Conservation (phyloP, 352 stramenopile genomes). For the Globisporangium irregulare region DNA sequence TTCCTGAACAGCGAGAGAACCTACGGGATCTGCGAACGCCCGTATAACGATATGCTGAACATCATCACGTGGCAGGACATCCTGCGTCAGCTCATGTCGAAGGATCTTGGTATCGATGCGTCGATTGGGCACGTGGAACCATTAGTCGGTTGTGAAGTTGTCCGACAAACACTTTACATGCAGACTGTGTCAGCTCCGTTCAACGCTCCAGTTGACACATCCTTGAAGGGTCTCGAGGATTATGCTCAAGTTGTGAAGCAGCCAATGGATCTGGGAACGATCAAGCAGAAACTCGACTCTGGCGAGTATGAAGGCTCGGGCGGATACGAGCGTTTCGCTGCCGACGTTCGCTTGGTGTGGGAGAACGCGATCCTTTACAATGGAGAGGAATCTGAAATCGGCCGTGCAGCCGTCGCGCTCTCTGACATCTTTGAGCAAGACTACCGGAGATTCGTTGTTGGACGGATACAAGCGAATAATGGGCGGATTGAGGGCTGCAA, state of each 20-base stretch:
- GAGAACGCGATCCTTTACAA: slow-evolving; percentile 82
- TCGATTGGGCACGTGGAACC: slow-evolving; percentile 71
- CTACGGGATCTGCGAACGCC: slow-evolving; percentile 72
- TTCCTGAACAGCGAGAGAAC: slow-evolving; percentile 69
- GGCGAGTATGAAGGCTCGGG: slow-evolving; percentile 64
- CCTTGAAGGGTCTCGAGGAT: slow-evolving; percentile 77
- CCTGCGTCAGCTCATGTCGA: slow-evolving; percentile 77
- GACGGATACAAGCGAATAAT: slow-evolving; percentile 54
- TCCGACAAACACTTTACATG: slow-evolving; percentile 79
- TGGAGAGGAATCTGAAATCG: slow-evolving; percentile 73
- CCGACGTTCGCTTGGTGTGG: slow-evolving; percentile 82
- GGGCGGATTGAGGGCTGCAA: slow-evolving; percentile 51
- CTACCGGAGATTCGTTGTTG: slow-evolving; percentile 70
- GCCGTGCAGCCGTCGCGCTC: slow-evolving; percentile 55
- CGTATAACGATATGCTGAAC: slow-evolving; percentile 70
- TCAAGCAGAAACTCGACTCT: slow-evolving; percentile 72
- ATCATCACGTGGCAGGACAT: slow-evolving; percentile 85
- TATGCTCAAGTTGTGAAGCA: slow-evolving; percentile 85
- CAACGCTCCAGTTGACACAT: slow-evolving; percentile 78
- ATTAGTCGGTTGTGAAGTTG: slow-evolving; percentile 76
- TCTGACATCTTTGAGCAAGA: slow-evolving; percentile 84
- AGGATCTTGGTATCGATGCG: slow-evolving; percentile 71
- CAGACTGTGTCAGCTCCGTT: slow-evolving; percentile 80
- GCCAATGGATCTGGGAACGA: slow-evolving; percentile 90
- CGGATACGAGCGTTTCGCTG: slow-evolving; percentile 63